These are phyloP conservation scores for Sporodiniella umbellata DNA, from an alignment of 371 early-diverging fungal genomes.

Conservation along the genomic window DNA sequence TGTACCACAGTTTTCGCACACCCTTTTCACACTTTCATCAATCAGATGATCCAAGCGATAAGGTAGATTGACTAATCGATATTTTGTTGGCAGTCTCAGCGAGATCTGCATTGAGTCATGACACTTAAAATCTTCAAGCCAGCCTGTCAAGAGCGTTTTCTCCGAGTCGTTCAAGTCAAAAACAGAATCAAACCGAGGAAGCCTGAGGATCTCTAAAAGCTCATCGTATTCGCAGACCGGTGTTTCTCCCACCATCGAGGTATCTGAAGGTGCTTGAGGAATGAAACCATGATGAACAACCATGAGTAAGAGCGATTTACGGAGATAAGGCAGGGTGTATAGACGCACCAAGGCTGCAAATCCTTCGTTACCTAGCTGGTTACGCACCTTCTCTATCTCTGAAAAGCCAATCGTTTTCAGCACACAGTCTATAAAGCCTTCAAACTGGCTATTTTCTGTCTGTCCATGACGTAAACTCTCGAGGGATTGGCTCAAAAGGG, in stretches of 20 bases:
- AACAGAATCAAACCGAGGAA: constrained; percentile 26
- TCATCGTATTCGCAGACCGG: constrained; percentile 32
- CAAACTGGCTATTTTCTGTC: background rate
- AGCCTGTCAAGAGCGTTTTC: constrained; percentile 20
- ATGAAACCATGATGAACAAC: constrained; percentile 42
- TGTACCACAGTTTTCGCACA: constrained; percentile 80
- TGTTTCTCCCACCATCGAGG: constrained; percentile 7
- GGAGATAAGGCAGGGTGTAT: constrained; percentile 40
- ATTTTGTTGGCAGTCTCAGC: constrained; percentile 55
- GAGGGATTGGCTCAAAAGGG: constrained; percentile 1
- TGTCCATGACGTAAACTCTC: constrained; percentile 5
- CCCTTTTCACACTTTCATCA: constrained; percentile 69
- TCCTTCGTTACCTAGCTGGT: constrained; percentile 9
- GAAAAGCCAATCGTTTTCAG: constrained; percentile 3
- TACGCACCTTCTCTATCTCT: constrained; percentile 12
- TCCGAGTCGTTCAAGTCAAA: constrained; percentile 25
- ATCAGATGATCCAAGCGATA: constrained; percentile 79
- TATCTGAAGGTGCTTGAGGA: constrained; percentile 24
- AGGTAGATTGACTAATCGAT: constrained; percentile 75
- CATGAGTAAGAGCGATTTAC: constrained; percentile 38
- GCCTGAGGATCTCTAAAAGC: constrained; percentile 22
- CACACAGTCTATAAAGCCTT: constrained; percentile 12
- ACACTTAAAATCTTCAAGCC: constrained; percentile 35
- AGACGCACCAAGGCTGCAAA: constrained; percentile 26
- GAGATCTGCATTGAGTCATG: constrained; percentile 12